Evolutionary conservation across 345 rosid species (phyloP), one percentile per base, ranked within the genome.

Genomic region (Anacardium occidentale): DNA sequence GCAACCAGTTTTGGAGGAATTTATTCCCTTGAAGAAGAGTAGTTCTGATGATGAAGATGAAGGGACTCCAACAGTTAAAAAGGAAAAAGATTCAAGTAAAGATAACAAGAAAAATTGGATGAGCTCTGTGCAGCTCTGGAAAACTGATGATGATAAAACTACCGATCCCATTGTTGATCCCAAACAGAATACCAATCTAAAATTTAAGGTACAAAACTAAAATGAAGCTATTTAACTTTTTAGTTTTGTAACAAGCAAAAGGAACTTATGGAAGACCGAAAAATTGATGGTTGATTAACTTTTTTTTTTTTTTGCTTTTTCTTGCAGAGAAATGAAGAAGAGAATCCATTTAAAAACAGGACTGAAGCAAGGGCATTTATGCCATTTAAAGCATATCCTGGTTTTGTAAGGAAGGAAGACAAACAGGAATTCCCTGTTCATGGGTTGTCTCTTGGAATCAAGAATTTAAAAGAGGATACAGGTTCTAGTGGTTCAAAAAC

Each of bases 61-160:
- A 69, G 81, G 53, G 66, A 75, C 58, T 29, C 44, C 60, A 4
- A 44, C 76, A 54, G 72, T 69, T 61, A 62, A 45, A 59, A 71
- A 67, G 17, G 89, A 83, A 61, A 72, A 76, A n/a, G 90, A 85
- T 8, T 74, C 57, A 10, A 85, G 65, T 59, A 70, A 70, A 58
- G 74, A 64, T 60, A 92, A 89, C 70, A 92, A 88, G 89, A 83
- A 80, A 76, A 86, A 75, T 50, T 88, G 93, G 88, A 82, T 85
- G 93, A 83, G 91, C 76, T 83, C 89, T 45, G 82, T 87, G 78
- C 91, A 89, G 81, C 85, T 83, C 18, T 87, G 93, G 93, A 87
- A 79, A 79, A 68, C 75, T 25, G 77, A 82, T 64, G 71, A 66
- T 69, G 64, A 77, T 71, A 77, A 70, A 71, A 71, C 42, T 74